Base-by-base conservation (phyloP, 2,329 filamentous ascomycete species). In the Zalaria sp. region DNA sequence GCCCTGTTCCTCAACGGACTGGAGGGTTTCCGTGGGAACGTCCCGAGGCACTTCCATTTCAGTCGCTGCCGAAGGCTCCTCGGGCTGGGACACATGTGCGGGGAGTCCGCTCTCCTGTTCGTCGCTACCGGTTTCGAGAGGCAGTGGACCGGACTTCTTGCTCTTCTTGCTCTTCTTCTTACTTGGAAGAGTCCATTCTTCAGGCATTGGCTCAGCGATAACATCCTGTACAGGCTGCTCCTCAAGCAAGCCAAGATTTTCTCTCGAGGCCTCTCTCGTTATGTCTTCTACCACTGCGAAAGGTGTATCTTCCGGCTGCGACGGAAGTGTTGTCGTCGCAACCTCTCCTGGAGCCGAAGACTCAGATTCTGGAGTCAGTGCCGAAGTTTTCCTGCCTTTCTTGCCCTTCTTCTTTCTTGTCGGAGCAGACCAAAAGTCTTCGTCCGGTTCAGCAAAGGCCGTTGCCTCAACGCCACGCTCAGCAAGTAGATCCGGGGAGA, bases 161-260 rank as follows among this genome's bases (percentile, higher is more conserved):
- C 56, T 53, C 46, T 67, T 68, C 56, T 65, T 69, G 29, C 53
- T 54, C 52, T 67, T 69, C 50, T 65, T 68, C 34, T 60, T 58
- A 46, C 61, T 60, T 40, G 59, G 60, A 38, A 58, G 55, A 43
- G 58, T 49, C 51, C 55, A 53, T 9, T 57, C 55, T 9, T 55
- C 51, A 5, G 51, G 47, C 9, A 25, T 52, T 50, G 8, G 45
- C 41, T 44, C 25, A 10, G 36, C 35, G 26, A 47, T 25, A 18
- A 34, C n/a, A 10, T 43, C 47, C 4, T 55, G 18, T 18, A 18
- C 18, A 18, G 18, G 18, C 18, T 18, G 18, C 18, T 18, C 18
- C 18, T 18, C 18, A 18, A 18, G 18, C 18, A 18, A 18, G 18
- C 18, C 18, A 18, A 18, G 18, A 18, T 18, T 18, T 18, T 18